Conservation (phyloP, 176 grass and related monocot genomes). For the Cenchrus americanus region DNA sequence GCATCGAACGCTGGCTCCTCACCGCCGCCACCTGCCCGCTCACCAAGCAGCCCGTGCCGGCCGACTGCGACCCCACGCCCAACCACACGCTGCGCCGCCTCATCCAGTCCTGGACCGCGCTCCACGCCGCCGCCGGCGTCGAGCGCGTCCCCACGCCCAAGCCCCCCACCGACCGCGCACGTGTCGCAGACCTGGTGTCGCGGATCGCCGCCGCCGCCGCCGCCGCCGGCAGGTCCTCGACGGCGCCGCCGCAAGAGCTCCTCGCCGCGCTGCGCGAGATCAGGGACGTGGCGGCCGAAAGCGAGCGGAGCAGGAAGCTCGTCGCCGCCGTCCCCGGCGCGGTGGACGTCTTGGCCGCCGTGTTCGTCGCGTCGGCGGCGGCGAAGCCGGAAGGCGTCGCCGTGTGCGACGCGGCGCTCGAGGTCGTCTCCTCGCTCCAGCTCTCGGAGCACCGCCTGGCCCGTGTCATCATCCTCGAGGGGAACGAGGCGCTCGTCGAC, state of each 20-base stretch:
- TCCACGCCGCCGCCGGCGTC: constrained; percentile 29
- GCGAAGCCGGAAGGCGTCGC: background rate
- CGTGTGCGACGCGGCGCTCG: constrained; percentile 51
- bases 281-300: constrained; percentile 37
- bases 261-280: constrained; percentile 50
- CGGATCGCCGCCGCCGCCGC: background rate
- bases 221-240: background rate
- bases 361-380: background rate
- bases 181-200: constrained; percentile 39
- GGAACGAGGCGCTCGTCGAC: constrained; percentile 30
- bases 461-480: constrained; percentile 3
- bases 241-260: background rate
- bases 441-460: constrained; percentile 42
- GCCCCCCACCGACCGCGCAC: constrained; percentile 28
- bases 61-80: constrained; percentile 63
- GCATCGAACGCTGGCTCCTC: constrained; percentile 87
- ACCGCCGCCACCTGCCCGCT: constrained; percentile 61
- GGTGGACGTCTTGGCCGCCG: constrained; percentile 11
- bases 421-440: constrained; percentile 49
- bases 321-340: constrained; percentile 35
- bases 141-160: constrained; percentile 41
- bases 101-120: constrained; percentile 81
- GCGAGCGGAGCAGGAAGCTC: constrained; percentile 49
- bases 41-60: constrained; percentile 64
- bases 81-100: constrained; percentile 87